Percentiles rank a stretch among this genome's conserved stretches.
phyloP scores from a whole-genome alignment of 768 basidiomycete species.

The Boletales sp. region DNA sequence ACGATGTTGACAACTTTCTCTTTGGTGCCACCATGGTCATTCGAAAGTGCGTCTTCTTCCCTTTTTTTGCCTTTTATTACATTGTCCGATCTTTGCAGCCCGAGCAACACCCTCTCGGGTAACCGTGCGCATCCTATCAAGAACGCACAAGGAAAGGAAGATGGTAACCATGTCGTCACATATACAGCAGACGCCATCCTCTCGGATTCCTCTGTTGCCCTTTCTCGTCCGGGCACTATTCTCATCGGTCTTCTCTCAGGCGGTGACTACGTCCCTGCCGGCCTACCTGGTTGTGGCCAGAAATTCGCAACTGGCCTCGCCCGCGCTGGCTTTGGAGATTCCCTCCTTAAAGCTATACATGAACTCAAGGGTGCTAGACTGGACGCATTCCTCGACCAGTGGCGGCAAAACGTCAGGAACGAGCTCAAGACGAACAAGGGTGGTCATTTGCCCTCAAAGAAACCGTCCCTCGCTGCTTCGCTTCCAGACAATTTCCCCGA shows the following conservation, averaged over 20 bases:
- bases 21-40: constrained; percentile 85
- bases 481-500: constrained; percentile 68
- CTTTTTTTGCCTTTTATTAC: neutral
- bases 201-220: constrained; percentile 45
- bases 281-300: constrained; percentile 63
- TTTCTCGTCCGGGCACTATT: constrained; percentile 70
- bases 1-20: constrained; percentile 90
- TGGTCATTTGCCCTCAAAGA: constrained; percentile 61
- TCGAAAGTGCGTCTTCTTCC: constrained; percentile 80
- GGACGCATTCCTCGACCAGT: constrained; percentile 50
- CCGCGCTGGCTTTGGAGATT: constrained; percentile 75
- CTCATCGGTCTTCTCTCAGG: constrained; percentile 80
- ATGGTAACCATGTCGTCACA: constrained; percentile 61
- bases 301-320: constrained; percentile 76
- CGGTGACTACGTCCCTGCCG: constrained; percentile 82
- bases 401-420: constrained; percentile 59
- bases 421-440: constrained; percentile 70
- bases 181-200: constrained; percentile 38
- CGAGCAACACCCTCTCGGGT: constrained; percentile 69
- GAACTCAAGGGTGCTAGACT: constrained; percentile 45
- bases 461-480: constrained; percentile 56
- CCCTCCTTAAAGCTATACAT: constrained; percentile 60
- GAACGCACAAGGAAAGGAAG: constrained; percentile 65
- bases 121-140: constrained; percentile 56
- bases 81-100: constrained; percentile 37